Conservation (phyloP, 1,284 basidiomycete genomes). For the Ceratobasidium sp. region DNA sequence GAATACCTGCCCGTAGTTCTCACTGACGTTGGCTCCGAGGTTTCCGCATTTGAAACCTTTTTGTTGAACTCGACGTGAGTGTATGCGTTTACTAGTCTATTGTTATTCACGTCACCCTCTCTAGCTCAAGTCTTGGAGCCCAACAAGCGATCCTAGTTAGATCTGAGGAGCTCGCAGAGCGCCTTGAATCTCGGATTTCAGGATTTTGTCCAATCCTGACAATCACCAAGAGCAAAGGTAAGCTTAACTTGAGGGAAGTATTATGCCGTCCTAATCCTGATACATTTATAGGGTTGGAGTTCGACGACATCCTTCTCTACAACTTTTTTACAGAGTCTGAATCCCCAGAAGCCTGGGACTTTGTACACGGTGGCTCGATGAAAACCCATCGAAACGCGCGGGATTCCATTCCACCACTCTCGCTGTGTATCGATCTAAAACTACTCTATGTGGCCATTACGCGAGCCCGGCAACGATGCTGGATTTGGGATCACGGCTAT, state of each 20-base stretch:
- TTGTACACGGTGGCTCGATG: slow-evolving; percentile 60
- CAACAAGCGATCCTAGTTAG: slow-evolving; percentile 71
- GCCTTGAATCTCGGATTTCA: slow-evolving; percentile 69
- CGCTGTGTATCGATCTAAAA: slow-evolving; percentile 66
- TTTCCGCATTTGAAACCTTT: background rate
- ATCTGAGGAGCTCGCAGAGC: slow-evolving; percentile 67
- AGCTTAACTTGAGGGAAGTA: background rate
- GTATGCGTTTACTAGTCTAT: background rate
- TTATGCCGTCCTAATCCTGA: background rate
- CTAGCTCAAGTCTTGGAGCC: slow-evolving; percentile 13
- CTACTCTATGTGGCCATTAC: slow-evolving; percentile 58
- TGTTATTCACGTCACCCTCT: background rate
- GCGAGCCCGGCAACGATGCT: slow-evolving; percentile 45
- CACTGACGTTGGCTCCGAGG: background rate
- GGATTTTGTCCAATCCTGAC: slow-evolving; percentile 72
- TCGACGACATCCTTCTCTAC: slow-evolving; percentile 78
- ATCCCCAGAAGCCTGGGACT: slow-evolving; percentile 69
- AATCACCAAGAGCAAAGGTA: slow-evolving; percentile 29
- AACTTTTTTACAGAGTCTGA: slow-evolving; percentile 78
- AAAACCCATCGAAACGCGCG: background rate
- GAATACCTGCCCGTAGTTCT: background rate
- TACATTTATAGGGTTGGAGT: slow-evolving; percentile 69
- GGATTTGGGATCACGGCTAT: slow-evolving; percentile 43
- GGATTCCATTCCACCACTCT: slow-evolving; percentile 5
- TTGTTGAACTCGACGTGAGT: background rate